Evolutionary conservation across 805 yeast genomes (phyloP).

Genomic region (Pichia kluyveri): DNA sequence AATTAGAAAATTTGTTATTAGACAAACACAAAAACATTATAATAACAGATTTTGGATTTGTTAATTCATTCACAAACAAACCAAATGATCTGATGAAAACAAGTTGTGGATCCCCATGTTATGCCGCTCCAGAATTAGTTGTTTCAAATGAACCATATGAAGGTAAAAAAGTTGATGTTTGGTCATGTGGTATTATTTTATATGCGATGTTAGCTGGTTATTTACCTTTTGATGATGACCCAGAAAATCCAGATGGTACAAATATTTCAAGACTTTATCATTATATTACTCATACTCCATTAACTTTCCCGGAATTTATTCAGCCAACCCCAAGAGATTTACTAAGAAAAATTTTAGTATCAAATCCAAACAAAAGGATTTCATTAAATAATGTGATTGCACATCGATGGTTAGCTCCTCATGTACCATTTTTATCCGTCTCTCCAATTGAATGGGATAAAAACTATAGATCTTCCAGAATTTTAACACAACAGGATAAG

Average conservation of each 20-base stretch:
- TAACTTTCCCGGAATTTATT: constrained; percentile 92
- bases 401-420: constrained; percentile 86
- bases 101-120: constrained; percentile 95
- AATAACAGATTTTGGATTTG: constrained; percentile 92
- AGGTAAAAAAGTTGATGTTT: constrained; percentile 89
- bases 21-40: constrained; percentile 83
- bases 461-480: constrained; percentile 35
- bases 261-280: constrained; percentile 86
- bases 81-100: constrained; percentile 81
- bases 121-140: constrained; percentile 97
- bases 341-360: constrained; percentile 70
- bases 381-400: constrained; percentile 58
- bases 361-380: constrained; percentile 76
- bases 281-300: constrained; percentile 83
- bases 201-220: constrained; percentile 98
- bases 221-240: constrained; percentile 95
- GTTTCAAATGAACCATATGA: constrained; percentile 80
- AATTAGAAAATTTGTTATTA: constrained; percentile 62
- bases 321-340: constrained; percentile 87
- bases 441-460: constrained; percentile 90
- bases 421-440: constrained; percentile 71
- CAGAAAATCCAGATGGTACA: constrained; percentile 91
- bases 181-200: constrained; percentile 94
- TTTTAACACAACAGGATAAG: constrained; percentile 17
- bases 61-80: constrained; percentile 58